These are phyloP conservation scores for Tinospora cordifolia DNA, from an alignment of 164 flowering plant species.

Conservation along the genomic window DNA sequence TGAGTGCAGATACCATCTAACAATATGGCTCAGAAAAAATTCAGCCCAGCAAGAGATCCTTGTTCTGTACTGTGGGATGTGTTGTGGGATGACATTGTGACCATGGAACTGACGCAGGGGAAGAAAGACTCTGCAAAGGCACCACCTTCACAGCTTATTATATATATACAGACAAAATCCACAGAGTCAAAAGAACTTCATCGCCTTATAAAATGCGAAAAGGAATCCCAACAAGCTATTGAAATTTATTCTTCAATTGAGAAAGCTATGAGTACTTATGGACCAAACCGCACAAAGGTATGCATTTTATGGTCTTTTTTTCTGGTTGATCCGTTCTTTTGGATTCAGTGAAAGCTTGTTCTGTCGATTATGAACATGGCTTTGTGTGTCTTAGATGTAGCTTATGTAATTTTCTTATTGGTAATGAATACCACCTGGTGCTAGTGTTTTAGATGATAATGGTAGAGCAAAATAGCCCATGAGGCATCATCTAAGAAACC, in stretches of 20 bases:
- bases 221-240: slow-evolving; percentile 64
- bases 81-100: slow-evolving; percentile 64
- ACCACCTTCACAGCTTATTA: slow-evolving; percentile 63
- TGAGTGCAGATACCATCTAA: slow-evolving; percentile 55
- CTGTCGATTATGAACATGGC: neutral
- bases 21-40: slow-evolving; percentile 74
- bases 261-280: slow-evolving; percentile 64
- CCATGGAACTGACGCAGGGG: slow-evolving; percentile 74
- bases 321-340: neutral
- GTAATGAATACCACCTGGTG: too few species aligned
- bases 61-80: slow-evolving; percentile 95
- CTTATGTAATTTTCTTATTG: neutral
- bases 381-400: neutral
- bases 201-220: slow-evolving; percentile 66
- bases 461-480: neutral
- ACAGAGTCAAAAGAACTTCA: slow-evolving; percentile 58
- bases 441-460: neutral
- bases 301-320: slow-evolving; percentile 2
- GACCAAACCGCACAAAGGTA: slow-evolving; percentile 68
- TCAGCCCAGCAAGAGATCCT: slow-evolving; percentile 92
- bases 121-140: slow-evolving; percentile 64
- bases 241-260: slow-evolving; percentile 72
- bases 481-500: neutral
- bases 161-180: slow-evolving; percentile 49
- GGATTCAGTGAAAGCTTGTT: neutral